Percentiles rank a stretch among this genome's conserved stretches.
phyloP scores from a whole-genome alignment of 306 rosid species.

The Citrullus mucosospermus region DNA sequence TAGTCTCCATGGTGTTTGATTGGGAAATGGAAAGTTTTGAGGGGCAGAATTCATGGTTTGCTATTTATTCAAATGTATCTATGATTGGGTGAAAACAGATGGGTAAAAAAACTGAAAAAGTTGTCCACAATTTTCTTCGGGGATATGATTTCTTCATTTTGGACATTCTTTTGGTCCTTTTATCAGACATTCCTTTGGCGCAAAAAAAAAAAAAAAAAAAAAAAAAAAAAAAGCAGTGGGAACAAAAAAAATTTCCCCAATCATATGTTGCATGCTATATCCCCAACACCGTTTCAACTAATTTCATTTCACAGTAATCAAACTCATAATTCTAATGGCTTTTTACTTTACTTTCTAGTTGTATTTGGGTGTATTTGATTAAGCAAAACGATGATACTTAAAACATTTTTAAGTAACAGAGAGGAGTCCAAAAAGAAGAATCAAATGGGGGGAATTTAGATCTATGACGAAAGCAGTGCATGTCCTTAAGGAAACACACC shows the following conservation, averaged over 20 bases:
- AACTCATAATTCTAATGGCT: not conserved
- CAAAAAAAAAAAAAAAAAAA: not conserved
- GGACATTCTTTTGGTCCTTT: constrained; percentile 43
- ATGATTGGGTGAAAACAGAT: constrained; percentile 66
- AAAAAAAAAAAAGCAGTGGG: not conserved
- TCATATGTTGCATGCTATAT: not conserved
- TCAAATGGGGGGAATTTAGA: not conserved
- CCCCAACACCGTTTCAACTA: not conserved
- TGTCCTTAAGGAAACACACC: constrained; percentile 22
- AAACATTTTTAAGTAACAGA: not conserved
- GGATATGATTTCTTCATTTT: constrained; percentile 29
- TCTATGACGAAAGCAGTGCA: constrained; percentile 29
- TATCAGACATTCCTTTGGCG: constrained; percentile 43
- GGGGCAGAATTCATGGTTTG: constrained; percentile 35
- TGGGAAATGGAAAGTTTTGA: constrained; percentile 40
- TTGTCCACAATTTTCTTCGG: constrained; percentile 7
- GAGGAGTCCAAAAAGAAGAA: not conserved
- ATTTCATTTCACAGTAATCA: not conserved
- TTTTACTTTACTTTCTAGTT: not conserved
- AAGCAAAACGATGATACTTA: not conserved
- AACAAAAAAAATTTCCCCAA: not conserved
- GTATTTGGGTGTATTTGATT: not conserved
- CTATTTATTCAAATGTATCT: constrained; percentile 34
- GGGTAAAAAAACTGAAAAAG: constrained; percentile 20
- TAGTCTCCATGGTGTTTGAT: constrained; percentile 50